Percentiles rank a stretch among this genome's conserved stretches.
Conservation (phyloP, 2,329 filamentous ascomycete genomes). For the Fusarium keratoplasticum region DNA sequence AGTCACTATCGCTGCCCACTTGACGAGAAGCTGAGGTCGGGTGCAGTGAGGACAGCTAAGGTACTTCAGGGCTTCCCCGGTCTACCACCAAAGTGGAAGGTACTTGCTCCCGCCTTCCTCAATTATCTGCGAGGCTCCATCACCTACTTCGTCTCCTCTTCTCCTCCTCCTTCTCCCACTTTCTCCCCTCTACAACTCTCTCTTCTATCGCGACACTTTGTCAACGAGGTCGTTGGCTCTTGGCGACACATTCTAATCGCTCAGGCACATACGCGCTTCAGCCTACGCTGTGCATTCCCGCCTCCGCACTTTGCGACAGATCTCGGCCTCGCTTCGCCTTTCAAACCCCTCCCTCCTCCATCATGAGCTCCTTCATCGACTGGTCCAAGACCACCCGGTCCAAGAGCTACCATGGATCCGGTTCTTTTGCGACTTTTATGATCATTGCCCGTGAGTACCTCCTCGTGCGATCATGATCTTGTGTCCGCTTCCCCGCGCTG, state of each 20-base stretch:
- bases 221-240: conserved; percentile 8
- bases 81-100: conserved; percentile 44
- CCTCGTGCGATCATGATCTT: conserved; percentile 2
- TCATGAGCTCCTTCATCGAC: conserved; percentile 58
- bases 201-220: conserved; percentile 10
- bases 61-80: conserved; percentile 27
- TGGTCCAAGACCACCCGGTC: conserved; percentile 69
- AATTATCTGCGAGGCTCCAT: conserved; percentile 15
- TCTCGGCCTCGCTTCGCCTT: conserved; percentile 14
- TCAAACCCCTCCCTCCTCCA: conserved; percentile 29
- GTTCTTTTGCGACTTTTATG: conserved; percentile 94
- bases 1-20: neutral
- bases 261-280: conserved; percentile 8
- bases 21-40: neutral
- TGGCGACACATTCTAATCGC: conserved; percentile 12
- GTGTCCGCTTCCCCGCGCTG: conserved; percentile 2
- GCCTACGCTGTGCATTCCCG: neutral
- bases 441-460: conserved; percentile 87
- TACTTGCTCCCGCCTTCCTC: conserved; percentile 29
- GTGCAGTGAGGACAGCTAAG: conserved; percentile 14
- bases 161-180: conserved; percentile 8
- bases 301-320: conserved; percentile 22
- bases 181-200: conserved; percentile 4
- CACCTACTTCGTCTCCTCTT: conserved; percentile 25
- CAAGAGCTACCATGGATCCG: conserved; percentile 67